Conservation (phyloP, 495 filamentous ascomycete species). For the Hypoxylon cercidicola region DNA sequence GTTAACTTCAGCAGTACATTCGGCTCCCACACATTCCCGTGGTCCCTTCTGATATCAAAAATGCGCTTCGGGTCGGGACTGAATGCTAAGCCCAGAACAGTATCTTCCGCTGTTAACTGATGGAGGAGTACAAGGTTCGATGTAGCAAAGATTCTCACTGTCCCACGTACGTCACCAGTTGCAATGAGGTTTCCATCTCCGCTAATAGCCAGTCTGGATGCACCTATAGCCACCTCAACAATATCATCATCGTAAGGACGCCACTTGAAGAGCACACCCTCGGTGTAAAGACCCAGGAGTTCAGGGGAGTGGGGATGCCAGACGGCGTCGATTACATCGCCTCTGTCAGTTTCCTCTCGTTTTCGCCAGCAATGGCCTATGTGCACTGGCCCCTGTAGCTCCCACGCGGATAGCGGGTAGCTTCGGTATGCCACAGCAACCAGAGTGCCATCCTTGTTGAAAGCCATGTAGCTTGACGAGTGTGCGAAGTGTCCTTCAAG, state of each 20-base stretch:
- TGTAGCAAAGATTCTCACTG: constrained; percentile 36
- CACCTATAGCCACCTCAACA: constrained; percentile 34
- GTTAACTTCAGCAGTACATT: constrained; percentile 39
- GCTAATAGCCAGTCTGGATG: constrained; percentile 37
- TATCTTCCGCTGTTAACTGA: constrained; percentile 22
- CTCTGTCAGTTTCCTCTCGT: constrained; percentile 26
- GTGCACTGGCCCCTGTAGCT: constrained; percentile 40
- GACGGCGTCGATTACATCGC: constrained; percentile 40
- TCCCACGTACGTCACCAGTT: constrained; percentile 41
- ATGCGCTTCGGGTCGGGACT: constrained; percentile 42
- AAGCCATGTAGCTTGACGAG: constrained; percentile 35
- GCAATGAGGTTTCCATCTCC: constrained; percentile 40
- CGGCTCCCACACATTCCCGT: constrained; percentile 46
- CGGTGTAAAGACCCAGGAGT: constrained; percentile 44
- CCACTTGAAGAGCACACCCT: constrained; percentile 45
- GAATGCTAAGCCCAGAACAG: constrained; percentile 39
- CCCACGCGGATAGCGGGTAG: constrained; percentile 45
- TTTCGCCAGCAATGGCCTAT: constrained; percentile 43
- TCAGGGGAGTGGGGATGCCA: constrained; percentile 43
- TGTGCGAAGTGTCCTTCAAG: constrained; percentile 42
- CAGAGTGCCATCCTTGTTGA: constrained; percentile 37
- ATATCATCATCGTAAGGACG: constrained; percentile 36
- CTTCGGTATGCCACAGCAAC: constrained; percentile 44
- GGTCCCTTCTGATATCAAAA: constrained; percentile 44
- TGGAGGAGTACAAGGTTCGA: constrained; percentile 38